These are phyloP conservation scores for Ogataea nonfermentans DNA, from an alignment of 805 yeast species.

Conservation along the genomic window DNA sequence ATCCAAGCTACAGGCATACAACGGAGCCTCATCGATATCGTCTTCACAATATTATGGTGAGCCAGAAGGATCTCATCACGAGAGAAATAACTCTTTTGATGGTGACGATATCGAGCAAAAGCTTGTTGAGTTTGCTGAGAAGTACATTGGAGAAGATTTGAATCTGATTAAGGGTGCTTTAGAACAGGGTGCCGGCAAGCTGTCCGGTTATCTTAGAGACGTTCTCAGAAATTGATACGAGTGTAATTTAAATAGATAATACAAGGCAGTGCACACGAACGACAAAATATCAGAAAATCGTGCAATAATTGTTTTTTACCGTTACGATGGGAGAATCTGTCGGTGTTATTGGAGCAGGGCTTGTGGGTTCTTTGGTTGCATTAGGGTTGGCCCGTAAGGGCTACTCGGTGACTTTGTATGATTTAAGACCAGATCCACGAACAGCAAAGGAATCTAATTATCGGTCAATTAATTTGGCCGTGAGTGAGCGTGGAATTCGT, in stretches of 20 bases:
- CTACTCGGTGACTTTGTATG: constrained; percentile 68
- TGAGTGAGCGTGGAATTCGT: constrained; percentile 78
- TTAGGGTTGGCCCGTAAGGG: constrained; percentile 76
- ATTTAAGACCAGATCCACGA: constrained; percentile 69
- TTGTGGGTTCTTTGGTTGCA: constrained; percentile 84
- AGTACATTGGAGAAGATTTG: constrained; percentile 79
- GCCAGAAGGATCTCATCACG: constrained; percentile 32
- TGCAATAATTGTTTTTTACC: neutral
- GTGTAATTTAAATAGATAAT: constrained; percentile 8
- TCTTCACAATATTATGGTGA: constrained; percentile 86
- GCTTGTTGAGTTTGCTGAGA: constrained; percentile 59
- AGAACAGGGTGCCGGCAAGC: constrained; percentile 89
- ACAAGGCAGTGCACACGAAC: constrained; percentile 7
- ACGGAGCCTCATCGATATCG: constrained; percentile 87
- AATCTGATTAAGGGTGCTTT: constrained; percentile 86
- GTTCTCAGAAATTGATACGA: constrained; percentile 50
- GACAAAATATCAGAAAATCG: constrained; percentile 1
- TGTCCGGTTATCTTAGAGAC: constrained; percentile 84
- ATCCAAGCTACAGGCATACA: constrained; percentile 74
- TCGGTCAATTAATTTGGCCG: constrained; percentile 82
- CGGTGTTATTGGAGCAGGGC: constrained; percentile 84
- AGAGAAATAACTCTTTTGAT: constrained; percentile 29
- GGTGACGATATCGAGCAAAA: constrained; percentile 50
- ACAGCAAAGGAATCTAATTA: constrained; percentile 32
- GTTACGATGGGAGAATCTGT: constrained; percentile 32